A percentile compares a stretch with the other conserved stretches of the same genome.
phyloP scores from a whole-genome alignment of 805 yeast species.

The Starmerella kuoi region DNA sequence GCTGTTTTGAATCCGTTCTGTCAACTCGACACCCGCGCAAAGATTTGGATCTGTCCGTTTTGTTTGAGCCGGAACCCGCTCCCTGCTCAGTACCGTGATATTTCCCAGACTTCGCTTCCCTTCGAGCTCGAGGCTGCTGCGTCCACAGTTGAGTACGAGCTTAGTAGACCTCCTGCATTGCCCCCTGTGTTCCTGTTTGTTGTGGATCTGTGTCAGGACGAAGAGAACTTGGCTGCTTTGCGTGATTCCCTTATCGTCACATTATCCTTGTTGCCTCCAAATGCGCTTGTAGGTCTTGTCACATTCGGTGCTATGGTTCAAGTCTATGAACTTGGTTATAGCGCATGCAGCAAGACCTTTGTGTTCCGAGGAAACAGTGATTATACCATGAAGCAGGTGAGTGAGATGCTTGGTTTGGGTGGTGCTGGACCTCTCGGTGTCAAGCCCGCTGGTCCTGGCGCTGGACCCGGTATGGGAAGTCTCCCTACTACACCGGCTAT shows the following conservation, averaged over 20 bases:
- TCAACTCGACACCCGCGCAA: slow-evolving; percentile 60
- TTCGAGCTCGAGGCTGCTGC: slow-evolving; percentile 57
- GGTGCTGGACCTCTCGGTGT: slow-evolving; percentile 8
- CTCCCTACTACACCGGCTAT: slow-evolving; percentile 23
- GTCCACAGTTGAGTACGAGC: slow-evolving; percentile 75
- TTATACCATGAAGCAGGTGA: slow-evolving; percentile 43
- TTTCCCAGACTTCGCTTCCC: slow-evolving; percentile 67
- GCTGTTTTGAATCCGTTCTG: slow-evolving; percentile 81
- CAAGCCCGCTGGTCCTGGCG: slow-evolving; percentile 22
- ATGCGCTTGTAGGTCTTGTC: slow-evolving; percentile 74
- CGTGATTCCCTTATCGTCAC: slow-evolving; percentile 70
- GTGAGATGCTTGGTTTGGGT: slow-evolving; percentile 48
- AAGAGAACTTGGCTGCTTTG: slow-evolving; percentile 71
- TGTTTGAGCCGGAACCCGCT: slow-evolving; percentile 68
- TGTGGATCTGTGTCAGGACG: slow-evolving; percentile 81
- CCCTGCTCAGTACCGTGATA: slow-evolving; percentile 69
- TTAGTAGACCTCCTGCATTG: slow-evolving; percentile 62
- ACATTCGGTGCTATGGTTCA: slow-evolving; percentile 86
- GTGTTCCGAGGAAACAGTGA: slow-evolving; percentile 87
- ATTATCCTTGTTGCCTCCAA: slow-evolving; percentile 72
- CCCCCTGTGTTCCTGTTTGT: slow-evolving; percentile 84
- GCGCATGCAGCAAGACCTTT: slow-evolving; percentile 57
- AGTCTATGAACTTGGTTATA: slow-evolving; percentile 68
- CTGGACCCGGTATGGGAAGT: slow-evolving; percentile 23
- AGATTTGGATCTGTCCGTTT: slow-evolving; percentile 75